phyloP scores from a whole-genome alignment of 1,139 yeast species.

The Magnusiomyces suaveolens region DNA sequence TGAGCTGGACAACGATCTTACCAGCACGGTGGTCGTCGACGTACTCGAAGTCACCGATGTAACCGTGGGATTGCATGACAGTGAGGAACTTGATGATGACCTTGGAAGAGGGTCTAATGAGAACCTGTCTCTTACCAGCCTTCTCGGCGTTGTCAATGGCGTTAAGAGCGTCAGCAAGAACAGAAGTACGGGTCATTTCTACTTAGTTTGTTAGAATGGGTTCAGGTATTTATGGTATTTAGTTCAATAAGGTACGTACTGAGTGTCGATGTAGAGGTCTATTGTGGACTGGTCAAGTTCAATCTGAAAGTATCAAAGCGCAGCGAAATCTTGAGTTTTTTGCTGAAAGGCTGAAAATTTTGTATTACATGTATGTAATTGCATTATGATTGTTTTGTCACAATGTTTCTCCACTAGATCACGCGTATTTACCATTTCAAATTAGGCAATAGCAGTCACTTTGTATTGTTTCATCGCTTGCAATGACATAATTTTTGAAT shows the following conservation, averaged over 20 bases:
- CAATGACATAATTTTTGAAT: neutral
- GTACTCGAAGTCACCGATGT: constrained; percentile 98
- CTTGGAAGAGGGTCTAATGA: constrained; percentile 98
- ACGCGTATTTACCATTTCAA: neutral
- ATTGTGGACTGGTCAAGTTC: neutral
- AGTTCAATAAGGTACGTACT: neutral
- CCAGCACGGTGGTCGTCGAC: constrained; percentile 99
- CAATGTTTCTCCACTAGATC: too few relatives aligned
- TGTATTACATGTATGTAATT: too few relatives aligned
- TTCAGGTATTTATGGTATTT: too few relatives aligned
- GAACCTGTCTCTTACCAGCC: constrained; percentile 98
- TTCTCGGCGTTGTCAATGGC: constrained; percentile 99
- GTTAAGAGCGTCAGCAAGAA: constrained; percentile 97
- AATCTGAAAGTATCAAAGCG: too few relatives aligned
- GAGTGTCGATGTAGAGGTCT: neutral
- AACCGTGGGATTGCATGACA: constrained; percentile 98
- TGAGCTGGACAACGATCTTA: constrained; percentile 89
- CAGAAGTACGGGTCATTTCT: constrained; percentile 95
- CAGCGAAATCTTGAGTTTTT: neutral
- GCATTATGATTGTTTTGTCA: too few relatives aligned
- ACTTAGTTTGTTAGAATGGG: constrained; percentile 11
- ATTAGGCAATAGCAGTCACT: neutral
- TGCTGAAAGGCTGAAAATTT: neutral
- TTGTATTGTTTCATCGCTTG: too few relatives aligned
- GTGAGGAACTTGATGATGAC: constrained; percentile 93